These are phyloP conservation scores for Fusarium poae DNA, from an alignment of 2,329 filamentous ascomycete species.

Conservation along the genomic window DNA sequence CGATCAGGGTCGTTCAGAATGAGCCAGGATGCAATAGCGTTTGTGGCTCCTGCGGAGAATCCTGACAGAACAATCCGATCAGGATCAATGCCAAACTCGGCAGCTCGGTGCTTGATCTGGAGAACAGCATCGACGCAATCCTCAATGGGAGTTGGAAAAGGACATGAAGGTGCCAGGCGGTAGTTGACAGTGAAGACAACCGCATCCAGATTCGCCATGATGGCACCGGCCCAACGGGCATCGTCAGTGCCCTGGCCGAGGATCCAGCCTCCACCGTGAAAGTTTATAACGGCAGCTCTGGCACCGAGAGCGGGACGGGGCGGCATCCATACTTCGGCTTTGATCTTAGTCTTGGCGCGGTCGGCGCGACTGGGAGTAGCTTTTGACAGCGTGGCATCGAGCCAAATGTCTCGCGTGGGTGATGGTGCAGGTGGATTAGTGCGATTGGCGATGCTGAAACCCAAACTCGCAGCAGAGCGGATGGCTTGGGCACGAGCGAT, in stretches of 20 bases:
- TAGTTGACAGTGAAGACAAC: constrained; percentile 76
- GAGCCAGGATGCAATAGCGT: constrained; percentile 63
- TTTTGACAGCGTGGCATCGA: constrained; percentile 59
- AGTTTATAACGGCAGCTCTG: constrained; percentile 72
- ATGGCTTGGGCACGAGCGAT: constrained; percentile 59
- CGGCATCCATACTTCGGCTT: constrained; percentile 63
- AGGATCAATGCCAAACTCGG: constrained; percentile 69
- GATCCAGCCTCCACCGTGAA: constrained; percentile 77
- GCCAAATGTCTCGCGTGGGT: constrained; percentile 56
- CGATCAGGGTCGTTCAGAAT: constrained; percentile 60
- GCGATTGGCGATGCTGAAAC: constrained; percentile 59
- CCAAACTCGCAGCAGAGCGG: constrained; percentile 59
- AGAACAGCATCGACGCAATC: constrained; percentile 74
- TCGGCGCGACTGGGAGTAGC: constrained; percentile 51
- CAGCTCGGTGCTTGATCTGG: constrained; percentile 69
- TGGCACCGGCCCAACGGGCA: constrained; percentile 69
- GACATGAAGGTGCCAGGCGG: constrained; percentile 73
- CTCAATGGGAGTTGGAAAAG: constrained; percentile 74
- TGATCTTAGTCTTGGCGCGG: constrained; percentile 54
- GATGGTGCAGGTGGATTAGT: constrained; percentile 57
- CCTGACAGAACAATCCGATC: constrained; percentile 70
- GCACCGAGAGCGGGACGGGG: constrained; percentile 52
- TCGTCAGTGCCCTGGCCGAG: constrained; percentile 74
- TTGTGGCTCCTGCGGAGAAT: constrained; percentile 73
- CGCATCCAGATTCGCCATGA: constrained; percentile 65